Evolutionary conservation across 306 rosid species (phyloP), one percentile per base, ranked within the genome.

Genomic region (Vigna mungo): DNA sequence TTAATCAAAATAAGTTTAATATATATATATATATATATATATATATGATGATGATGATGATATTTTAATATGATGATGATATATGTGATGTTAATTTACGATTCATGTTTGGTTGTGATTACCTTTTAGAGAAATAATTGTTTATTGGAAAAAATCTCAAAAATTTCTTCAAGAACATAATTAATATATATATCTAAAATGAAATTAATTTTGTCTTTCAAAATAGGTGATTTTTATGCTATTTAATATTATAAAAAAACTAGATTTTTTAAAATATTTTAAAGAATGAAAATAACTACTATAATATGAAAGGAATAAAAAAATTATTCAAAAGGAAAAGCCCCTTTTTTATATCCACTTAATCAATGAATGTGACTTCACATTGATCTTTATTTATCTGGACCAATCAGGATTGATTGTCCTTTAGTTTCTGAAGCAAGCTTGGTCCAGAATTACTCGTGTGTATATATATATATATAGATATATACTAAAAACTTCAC

Each of bases 401-500:
- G 32, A 51, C 76, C 78, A 74, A 74, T 83, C 73, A 74, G 73
- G 23, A 37, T 51, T 36, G 43, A 30, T 60, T 75, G 78, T 86
- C 83, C 77, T 68, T 60, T 51, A 30, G 66, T 60, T 60, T 39
- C 41, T 44, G 30, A 11, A 52, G 25, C 39, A 68, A 68, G 36
- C 74, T 2, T 66, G 61, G 79, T 43, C 72, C 27, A 51, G 60
- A 60, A 76, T 58, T 61, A 61, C 21, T 59, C 43, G 15, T 54
- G 2, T 41, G 9, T 41, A 17, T 49, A 32, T 32, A 32, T 32
- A 34, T 34, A 77, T 5, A 5, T 34, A 34, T 34, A 34, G 69
- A 41, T 41, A 41, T 39, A 1, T 41, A 21, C 51, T 61, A 14
- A 76, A 76, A 63, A 75, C 74, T 27, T 80, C 81, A 17, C 71